Evolutionary conservation across 2,329 filamentous ascomycete genomes (phyloP).

Genomic region (Penicillium sp.): DNA sequence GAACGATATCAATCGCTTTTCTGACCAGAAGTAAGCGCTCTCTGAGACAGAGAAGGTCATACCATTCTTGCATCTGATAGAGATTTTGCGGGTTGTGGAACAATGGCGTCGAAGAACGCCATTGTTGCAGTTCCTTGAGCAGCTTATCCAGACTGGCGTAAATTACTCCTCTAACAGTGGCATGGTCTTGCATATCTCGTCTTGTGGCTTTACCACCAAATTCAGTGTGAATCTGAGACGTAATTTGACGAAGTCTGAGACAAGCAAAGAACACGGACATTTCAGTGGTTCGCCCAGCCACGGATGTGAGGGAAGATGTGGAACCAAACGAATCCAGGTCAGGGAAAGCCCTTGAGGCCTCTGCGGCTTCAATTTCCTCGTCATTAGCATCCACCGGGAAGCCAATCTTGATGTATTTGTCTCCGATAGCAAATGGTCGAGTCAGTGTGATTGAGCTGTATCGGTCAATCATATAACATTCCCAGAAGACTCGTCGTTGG

Average conservation of each 20-base stretch:
- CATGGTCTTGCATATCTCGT: background rate
- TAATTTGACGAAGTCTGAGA: slow-evolving; percentile 41
- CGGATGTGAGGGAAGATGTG: background rate
- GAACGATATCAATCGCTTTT: slow-evolving; percentile 42
- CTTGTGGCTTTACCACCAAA: slow-evolving; percentile 3
- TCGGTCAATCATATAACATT: slow-evolving; percentile 47
- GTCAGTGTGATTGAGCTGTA: slow-evolving; percentile 45
- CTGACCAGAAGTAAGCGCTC: slow-evolving; percentile 44
- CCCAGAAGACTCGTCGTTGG: slow-evolving; percentile 45
- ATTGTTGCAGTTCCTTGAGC: slow-evolving; percentile 35
- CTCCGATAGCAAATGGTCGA: slow-evolving; percentile 44
- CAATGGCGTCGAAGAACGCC: slow-evolving; percentile 35
- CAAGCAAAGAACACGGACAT: slow-evolving; percentile 42
- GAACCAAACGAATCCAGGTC: slow-evolving; percentile 15
- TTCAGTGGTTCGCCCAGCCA: slow-evolving; percentile 22
- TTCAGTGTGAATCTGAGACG: slow-evolving; percentile 30
- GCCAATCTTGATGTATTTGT: slow-evolving; percentile 38
- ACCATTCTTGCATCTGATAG: slow-evolving; percentile 47
- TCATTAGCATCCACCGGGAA: slow-evolving; percentile 39
- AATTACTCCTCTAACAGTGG: slow-evolving; percentile 11
- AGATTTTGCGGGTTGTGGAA: slow-evolving; percentile 38
- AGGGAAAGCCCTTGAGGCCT: slow-evolving; percentile 9
- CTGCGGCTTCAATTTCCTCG: slow-evolving; percentile 27
- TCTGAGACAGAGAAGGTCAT: slow-evolving; percentile 43
- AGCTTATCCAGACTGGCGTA: slow-evolving; percentile 27